Base-by-base conservation (phyloP, 139 green algal genomes). In the Spirogloea muscicola region DNA sequence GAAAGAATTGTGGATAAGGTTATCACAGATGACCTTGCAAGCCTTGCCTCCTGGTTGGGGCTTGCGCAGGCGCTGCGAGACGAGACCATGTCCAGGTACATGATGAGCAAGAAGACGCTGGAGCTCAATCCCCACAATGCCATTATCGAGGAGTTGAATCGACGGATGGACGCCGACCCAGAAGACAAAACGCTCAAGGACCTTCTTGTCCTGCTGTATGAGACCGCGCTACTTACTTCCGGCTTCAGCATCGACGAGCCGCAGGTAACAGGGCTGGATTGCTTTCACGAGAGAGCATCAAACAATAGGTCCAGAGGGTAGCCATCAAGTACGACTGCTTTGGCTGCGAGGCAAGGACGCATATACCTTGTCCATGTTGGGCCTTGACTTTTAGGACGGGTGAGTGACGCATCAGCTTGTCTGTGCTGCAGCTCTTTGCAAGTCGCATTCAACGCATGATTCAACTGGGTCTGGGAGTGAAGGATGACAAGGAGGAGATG, bases 401-500 rank as follows among this genome's bases (percentile, higher is more conserved):
- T n/a, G n/a, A n/a, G n/a, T n/a, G n/a, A n/a, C n/a, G n/a, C n/a
- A n/a, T n/a, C n/a, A n/a, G n/a, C n/a, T n/a, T 55, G 21, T 55
- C 46, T n/a, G 21, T 55, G 55, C 39, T 5, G 27, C 59, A 68
- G 59, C 34, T 91, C 40, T 98, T 98, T 73, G 92, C 89, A 34
- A 84, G 61, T 76, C 87, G 95, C 81, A 98, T 99, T 85, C 91
- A 98, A 89, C 90, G 95, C 71, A 99, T 99, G 94, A 92, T 99
- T 78, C 97, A 97, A 89, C 87, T 99, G 52, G 95, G 95, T 58
- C 87, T 99, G 38, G 89, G 79, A 69, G 97, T 99, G 63, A 94
- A 99, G 74, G 95, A 98, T 68, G 93, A 97, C 48, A 75, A 83
- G 42, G 77, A 40, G n/a, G 69, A 79, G 31, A 85, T 69, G 33